Base-by-base conservation (phyloP, 1,284 basidiomycete genomes). In the Phaffia rhodozyma region DNA sequence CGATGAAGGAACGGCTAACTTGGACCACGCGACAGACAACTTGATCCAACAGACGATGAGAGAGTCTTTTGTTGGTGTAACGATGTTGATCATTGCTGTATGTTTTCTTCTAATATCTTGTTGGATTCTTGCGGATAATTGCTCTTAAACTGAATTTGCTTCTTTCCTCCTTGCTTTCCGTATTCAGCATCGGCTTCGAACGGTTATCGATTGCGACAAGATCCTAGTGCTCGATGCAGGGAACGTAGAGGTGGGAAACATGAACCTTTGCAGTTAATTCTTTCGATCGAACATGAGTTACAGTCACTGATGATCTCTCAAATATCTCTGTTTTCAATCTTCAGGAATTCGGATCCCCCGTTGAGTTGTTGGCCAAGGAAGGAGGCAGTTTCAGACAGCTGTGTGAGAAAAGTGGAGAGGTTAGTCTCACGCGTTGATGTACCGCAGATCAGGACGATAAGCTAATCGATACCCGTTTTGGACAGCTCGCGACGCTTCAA, bases 1-100 rank as follows among this genome's bases (percentile, higher is more conserved):
- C 65, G 81, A 82, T 69, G 81, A 82, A 68, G 75, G 74, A 55
- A 81, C 80, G 3, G 78, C 78, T 32, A 77, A 77, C 48, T 70
- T 78, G 21, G 75, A 80, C 68, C 70, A 75, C 65, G 74, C 73
- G 1, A 78, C 77, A 1, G 78, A 79, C 66, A 73, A 75, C 54
- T 72, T 73, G 0, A 78, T 79, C 49, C 78, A 79, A 67, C 71
- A 71, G 43, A 76, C 78, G 0, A 69, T 79, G 23, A 67, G 77
- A 29, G 75, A 76, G 5, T 72, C 73, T 32, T 68, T 79, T 66
- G 71, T 64, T 18, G 75, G 74, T 61, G 73, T 71, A 0, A 75
- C 75, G 67, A 76, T 77, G 70, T 67, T 78, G 21, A 75, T 75
- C 13, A 76, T 80, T 66, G 79, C 79, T 3, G 38, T 43, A 43